These are phyloP conservation scores for Euphrasia arctica DNA, from an alignment of 305 asterid species.

Conservation along the genomic window DNA sequence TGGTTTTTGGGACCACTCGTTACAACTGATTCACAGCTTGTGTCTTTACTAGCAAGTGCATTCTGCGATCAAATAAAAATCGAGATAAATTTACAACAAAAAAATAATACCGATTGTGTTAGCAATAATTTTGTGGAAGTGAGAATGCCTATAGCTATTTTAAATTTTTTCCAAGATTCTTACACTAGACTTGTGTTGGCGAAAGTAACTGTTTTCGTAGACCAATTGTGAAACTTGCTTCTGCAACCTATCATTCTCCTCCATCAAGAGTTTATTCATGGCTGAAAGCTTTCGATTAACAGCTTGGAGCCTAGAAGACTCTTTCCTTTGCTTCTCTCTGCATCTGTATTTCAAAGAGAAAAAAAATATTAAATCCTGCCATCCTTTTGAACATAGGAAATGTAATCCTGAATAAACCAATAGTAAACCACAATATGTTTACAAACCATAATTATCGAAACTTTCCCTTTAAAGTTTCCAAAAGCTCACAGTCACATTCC, in stretches of 20 bases:
- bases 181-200: constrained; percentile 41
- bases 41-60: constrained; percentile 76
- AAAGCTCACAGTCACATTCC: background rate
- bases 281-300: constrained; percentile 57
- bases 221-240: constrained; percentile 58
- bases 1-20: constrained; percentile 88
- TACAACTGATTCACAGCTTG: constrained; percentile 97
- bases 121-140: background rate
- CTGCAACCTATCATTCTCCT: constrained; percentile 66
- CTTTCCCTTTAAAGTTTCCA: background rate
- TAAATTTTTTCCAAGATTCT: constrained; percentile 25
- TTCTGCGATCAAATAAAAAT: constrained; percentile 37
- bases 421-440: background rate
- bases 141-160: background rate
- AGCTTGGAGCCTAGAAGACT: constrained; percentile 55
- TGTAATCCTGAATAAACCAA: background rate
- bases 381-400: background rate
- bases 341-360: constrained; percentile 37
- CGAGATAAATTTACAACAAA: background rate
- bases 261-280: constrained; percentile 67
- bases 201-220: constrained; percentile 48
- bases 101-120: background rate
- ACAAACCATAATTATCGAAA: background rate
- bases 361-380: constrained; percentile 11
- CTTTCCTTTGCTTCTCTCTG: constrained; percentile 65